phyloP scores from a whole-genome alignment of 116 monocot species.

The Trichopus zeylanicus region DNA sequence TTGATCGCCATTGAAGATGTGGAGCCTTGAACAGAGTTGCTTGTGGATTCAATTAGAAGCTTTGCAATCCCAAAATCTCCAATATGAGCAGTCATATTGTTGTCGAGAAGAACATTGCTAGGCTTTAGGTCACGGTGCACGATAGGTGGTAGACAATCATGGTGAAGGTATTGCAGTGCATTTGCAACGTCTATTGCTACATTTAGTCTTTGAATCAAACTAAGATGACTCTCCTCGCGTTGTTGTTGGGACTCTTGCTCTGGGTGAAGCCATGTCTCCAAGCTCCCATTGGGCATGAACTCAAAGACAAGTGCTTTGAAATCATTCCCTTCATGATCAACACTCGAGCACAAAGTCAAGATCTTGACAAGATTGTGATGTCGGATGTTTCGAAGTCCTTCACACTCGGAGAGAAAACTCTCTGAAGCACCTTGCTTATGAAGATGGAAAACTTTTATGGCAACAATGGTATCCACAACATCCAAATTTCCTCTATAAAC shows the following conservation, averaged over 20 bases:
- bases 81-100: neutral
- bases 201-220: neutral
- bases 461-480: neutral
- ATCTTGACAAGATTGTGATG: neutral
- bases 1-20: too few species aligned
- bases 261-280: neutral
- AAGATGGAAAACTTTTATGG: neutral
- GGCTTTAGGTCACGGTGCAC: neutral
- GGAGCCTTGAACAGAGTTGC: neutral
- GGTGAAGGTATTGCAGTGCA: neutral
- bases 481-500: neutral
- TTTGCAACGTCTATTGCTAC: neutral
- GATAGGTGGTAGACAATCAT: neutral
- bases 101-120: neutral
- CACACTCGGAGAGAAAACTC: neutral
- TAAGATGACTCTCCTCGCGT: neutral
- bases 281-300: neutral
- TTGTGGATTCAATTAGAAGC: neutral
- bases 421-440: neutral
- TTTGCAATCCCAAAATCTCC: neutral
- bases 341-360: neutral
- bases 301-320: neutral
- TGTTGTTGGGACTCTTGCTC: neutral
- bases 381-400: neutral
- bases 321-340: neutral